Base-by-base conservation (phyloP, 352 stramenopile genomes). In the Phytophthora crassamura region DNA sequence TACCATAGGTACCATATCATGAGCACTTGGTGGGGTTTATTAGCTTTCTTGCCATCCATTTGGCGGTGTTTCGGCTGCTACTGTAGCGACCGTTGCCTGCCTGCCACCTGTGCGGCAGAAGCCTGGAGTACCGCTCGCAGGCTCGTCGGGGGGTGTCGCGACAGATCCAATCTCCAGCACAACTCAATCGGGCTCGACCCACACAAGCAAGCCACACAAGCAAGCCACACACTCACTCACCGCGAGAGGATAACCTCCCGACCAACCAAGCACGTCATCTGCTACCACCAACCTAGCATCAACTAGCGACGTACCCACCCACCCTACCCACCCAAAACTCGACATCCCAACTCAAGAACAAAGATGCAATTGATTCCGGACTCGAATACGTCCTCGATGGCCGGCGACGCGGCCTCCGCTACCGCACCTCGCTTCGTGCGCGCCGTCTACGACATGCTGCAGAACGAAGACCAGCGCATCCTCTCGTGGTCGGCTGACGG, bases 391-490 rank as follows among this genome's bases (percentile, higher is more conserved):
- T 52, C 32, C 25, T 16, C 7, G n/a, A n/a, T n/a, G n/a, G n/a
- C 32, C 12, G 32, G 25, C 12, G 33, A 62, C 20, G 8, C 35
- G 15, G 30, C 43, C 16, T 36, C 32, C 42, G 28, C 64, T 28
- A 47, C 22, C 16, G 65, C 62, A 10, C 65, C 78, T 46, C 80
- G 68, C 15, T 90, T 90, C 60, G 70, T 90, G 4, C 69, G 66
- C 33, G 61, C 72, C 34, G 53, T 88, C 35, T 75, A 77, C 69
- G 67, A 84, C 64, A 90, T 88, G 67, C 77, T 89, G n/a, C n/a
- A n/a, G n/a, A n/a, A n/a, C n/a, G n/a, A n/a, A n/a, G n/a, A n/a
- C n/a, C n/a, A n/a, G n/a, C n/a, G n/a, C n/a, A n/a, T n/a, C n/a
- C n/a, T n/a, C n/a, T n/a, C n/a, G n/a, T n/a, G n/a, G n/a, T n/a